Base-by-base conservation (phyloP, 306 rosid species). In the Vicia villosa region DNA sequence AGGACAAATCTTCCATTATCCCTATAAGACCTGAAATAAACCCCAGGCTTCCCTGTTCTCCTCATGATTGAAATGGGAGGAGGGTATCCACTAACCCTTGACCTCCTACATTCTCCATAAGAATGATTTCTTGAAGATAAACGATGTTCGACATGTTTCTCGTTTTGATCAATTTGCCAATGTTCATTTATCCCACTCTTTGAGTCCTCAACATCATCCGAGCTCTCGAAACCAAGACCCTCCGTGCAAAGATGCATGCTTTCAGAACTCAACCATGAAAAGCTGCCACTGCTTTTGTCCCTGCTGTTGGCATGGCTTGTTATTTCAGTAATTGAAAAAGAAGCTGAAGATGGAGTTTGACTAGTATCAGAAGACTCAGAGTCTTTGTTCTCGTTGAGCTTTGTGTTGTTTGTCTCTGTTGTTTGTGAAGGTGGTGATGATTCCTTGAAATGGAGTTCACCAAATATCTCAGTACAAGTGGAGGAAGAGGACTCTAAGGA, bases 11-110 rank as follows among this genome's bases (percentile, higher is more conserved):
- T 88, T 3, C 98, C 98, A 63, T 90, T 69, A 16, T 81, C 65
- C 45, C 98, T 86, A 22, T 80, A 88, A 13, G 96, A 88, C 77
- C 66, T 88, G 65, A 88, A 90, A 61, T 72, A 84, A 63, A 90
- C 90, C 84, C 85, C 77, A 70, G 98, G 96, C 84, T 85, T 89
- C 19, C 98, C 95, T 13, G 42, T 85, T 66, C 82, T 82, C 45
- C 96, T 85, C 72, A 93, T 87, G 78, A 90, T 38, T 45, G 96
- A 88, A 72, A 93, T 90, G 0, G 98, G 98, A n/a, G 98, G 98
- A 76, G 98, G 98, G 74, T 83, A 92, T 63, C 70, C 74, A 61
- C 10, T 59, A 3, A 65, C 83, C 73, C 79, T 72, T 76, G 81
- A 64, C 72, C 82, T 87, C 72, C 77, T 82, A 26, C 74, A 75